Conservation (phyloP, 768 basidiomycete species). For the Neoboletus brunneissimus region DNA sequence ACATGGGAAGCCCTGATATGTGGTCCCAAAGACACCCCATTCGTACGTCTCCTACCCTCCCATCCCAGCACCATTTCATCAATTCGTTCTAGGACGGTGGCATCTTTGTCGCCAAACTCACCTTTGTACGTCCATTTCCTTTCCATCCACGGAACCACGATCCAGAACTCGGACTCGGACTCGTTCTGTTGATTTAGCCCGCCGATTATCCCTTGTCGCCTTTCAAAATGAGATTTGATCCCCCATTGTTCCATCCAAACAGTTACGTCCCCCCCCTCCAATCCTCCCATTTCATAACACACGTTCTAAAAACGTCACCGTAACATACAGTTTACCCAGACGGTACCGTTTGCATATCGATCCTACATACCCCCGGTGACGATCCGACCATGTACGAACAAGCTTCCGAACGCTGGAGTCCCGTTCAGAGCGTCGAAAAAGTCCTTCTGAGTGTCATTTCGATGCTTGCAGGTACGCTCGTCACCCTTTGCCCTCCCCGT, state of each 20-base stretch:
- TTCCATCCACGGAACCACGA: too few species aligned
- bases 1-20: constrained; percentile 94
- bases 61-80: too few species aligned
- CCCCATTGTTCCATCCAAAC: constrained; percentile 96
- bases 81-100: constrained; percentile 74
- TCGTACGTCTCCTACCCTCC: constrained; percentile 44
- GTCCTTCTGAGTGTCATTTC: constrained; percentile 94
- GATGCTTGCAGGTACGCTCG: constrained; percentile 82
- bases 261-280: constrained; percentile 50
- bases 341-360: constrained; percentile 97
- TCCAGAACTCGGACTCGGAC: too few species aligned
- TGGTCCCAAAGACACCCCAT: constrained; percentile 93
- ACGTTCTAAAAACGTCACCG: constrained; percentile 2
- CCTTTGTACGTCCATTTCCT: constrained; percentile 87
- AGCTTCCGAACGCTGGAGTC: constrained; percentile 95
- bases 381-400: constrained; percentile 93
- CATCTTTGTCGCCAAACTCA: constrained; percentile 87
- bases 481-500: not conserved
- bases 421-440: constrained; percentile 98
- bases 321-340: constrained; percentile 77
- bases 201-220: constrained; percentile 95
- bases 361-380: constrained; percentile 91
- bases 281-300: too few species aligned
- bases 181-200: not conserved
- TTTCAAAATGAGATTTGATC: constrained; percentile 99